Evolutionary conservation across 441 rosid species (phyloP), one percentile per base, ranked within the genome.

Genomic region (Erodium trifolium): DNA sequence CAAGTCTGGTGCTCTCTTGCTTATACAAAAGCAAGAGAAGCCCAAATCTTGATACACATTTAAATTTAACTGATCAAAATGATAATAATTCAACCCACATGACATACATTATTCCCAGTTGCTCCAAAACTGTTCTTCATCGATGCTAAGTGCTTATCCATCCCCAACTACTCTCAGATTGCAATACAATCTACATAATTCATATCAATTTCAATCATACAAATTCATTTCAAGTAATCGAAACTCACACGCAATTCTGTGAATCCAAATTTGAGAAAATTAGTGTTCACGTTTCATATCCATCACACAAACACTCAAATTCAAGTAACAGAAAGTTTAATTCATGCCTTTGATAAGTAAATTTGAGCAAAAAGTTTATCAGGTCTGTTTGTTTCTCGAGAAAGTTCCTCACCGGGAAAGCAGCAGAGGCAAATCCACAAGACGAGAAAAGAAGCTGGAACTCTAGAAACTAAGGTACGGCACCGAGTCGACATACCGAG

Each of bases 401-500:
- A 43, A 66, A 72, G 23, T 29, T 35, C 3, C 45, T 67, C 83
- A 92, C 96, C 96, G 71, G 93, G 76, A 75, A 87, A 80, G 71
- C 70, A 85, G 74, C 80, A 65, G 75, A 31, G 34, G 34, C 34
- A 31, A 31, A 82, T 60, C 68, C 67, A 76, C 45, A 72, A 74
- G 55, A 75, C 51, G 6, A 80, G 35, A 45, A 79, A 55, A n/a
- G 78, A 66, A 29, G 72, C 69, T 66, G 74, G 63, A 69, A 53
- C 71, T 31, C 63, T 64, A 7, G 77, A 60, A 43, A 49, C 66
- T 64, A 63, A 70, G 31, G 49, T 7, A 37, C 43, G 64, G 68
- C 63, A 66, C 63, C 68, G 72, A 63, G 69, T 37, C 70, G 71
- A 31, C 86, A 84, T 83, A 7, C 55, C 72, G 63, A 37, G 3